Evolutionary conservation across 169 alveolate species (phyloP).

Genomic region (Plasmodium knowlesi): DNA sequence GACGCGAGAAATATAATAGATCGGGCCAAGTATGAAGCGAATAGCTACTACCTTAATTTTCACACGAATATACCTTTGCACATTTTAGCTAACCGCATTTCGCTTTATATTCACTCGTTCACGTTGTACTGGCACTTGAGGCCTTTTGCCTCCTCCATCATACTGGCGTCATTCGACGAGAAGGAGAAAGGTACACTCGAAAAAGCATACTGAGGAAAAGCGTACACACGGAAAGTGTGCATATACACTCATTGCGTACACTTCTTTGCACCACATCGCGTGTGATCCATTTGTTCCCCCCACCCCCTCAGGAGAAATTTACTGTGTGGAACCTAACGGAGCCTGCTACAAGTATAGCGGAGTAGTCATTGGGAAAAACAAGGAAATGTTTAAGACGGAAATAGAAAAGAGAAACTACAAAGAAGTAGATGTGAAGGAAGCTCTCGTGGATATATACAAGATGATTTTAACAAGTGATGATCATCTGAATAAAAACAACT

Average conservation of each 20-base stretch:
- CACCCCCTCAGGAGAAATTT: slow-evolving; percentile 84
- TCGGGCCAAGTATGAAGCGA: slow-evolving; percentile 93
- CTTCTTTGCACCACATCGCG: too few relatives aligned
- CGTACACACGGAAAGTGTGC: slow-evolving; percentile 15
- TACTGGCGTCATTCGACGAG: slow-evolving; percentile 89
- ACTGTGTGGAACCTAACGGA: slow-evolving; percentile 94
- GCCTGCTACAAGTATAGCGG: slow-evolving; percentile 93
- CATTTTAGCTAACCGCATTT: slow-evolving; percentile 94
- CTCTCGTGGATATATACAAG: slow-evolving; percentile 54
- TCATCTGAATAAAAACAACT: slow-evolving; percentile 49
- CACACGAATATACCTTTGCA: slow-evolving; percentile 92
- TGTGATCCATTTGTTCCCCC: too few relatives aligned
- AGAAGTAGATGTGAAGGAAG: slow-evolving; percentile 74
- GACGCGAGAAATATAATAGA: slow-evolving; percentile 93
- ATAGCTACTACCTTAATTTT: slow-evolving; percentile 87
- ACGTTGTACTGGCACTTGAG: slow-evolving; percentile 93
- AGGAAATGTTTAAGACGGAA: slow-evolving; percentile 93
- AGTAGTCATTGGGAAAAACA: slow-evolving; percentile 95
- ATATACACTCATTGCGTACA: too few relatives aligned
- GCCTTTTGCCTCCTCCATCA: slow-evolving; percentile 95
- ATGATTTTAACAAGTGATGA: slow-evolving; percentile 47
- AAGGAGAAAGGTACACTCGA: slow-evolving; percentile 77
- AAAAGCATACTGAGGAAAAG: slow-evolving; percentile 78
- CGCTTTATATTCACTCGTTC: slow-evolving; percentile 91
- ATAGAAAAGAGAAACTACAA: slow-evolving; percentile 88